Base-by-base conservation (phyloP, 2,329 filamentous ascomycete genomes). In the Colletotrichum sp. region DNA sequence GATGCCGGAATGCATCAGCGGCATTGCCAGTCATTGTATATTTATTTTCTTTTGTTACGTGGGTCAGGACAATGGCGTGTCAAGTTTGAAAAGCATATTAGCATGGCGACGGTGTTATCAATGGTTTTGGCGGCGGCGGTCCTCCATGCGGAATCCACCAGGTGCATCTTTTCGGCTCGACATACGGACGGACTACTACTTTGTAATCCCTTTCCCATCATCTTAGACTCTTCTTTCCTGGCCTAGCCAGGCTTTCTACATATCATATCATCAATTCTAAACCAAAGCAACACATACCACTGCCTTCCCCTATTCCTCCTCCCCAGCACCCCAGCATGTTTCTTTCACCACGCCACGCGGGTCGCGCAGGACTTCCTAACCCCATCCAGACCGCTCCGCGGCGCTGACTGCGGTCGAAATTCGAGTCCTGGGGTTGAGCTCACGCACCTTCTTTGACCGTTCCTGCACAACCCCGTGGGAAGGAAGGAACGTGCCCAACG, bases 61-160 rank as follows among this genome's bases (percentile, higher is more conserved):
- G 33, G 24, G 34, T 31, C 24, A 8, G 57, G 31, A 34, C n/a
- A 31, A 61, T 18, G 62, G 54, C 27, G 43, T 47, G 21, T 64
- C 7, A 16, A 34, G 69, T 11, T 69, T 24, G 7, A 47, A 63
- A 67, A 64, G 34, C 58, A 69, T 51, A 51, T 54, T 27, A 72
- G 72, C 72, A 74, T 74, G 69, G 72, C 72, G 72, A 73, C 69
- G 72, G 72, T 64, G 72, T 74, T 71, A 43, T 55, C 33, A 43
- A 43, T 27, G 64, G 63, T 38, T 71, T 43, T 47, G 33, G 18
- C 11, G 68, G 62, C 38, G 43, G 62, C 16, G 61, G 36, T 63
- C 15, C n/a, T 31, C 43, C 43, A 57, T 29, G 27, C 18, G 47
- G 66, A 59, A 51, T 29, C 8, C 51, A 47, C 24, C 34, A n/a